These are phyloP conservation scores for Naumovozyma dairenensis DNA, from an alignment of 805 yeast genomes.

Conservation along the genomic window DNA sequence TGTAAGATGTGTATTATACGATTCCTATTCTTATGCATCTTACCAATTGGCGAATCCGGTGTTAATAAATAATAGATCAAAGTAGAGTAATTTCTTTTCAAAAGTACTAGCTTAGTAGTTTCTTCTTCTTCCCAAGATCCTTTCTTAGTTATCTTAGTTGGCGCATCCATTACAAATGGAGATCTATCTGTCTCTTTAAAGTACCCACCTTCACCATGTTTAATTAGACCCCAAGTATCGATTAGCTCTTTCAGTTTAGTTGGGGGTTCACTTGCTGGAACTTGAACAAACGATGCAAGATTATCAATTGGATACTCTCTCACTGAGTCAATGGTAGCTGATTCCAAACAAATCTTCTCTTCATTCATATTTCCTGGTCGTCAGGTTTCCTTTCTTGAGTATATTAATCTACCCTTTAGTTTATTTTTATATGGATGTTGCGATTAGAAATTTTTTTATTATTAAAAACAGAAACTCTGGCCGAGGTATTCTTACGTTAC, in stretches of 20 bases:
- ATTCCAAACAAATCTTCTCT: too few species aligned
- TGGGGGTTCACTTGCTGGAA: constrained; percentile 18
- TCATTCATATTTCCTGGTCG: too few species aligned
- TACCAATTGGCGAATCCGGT: constrained; percentile 41
- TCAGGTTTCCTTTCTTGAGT: too few species aligned
- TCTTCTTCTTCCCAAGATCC: constrained; percentile 26
- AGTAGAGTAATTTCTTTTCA: constrained; percentile 37
- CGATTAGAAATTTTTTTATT: too few species aligned
- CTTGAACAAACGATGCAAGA: constrained; percentile 11
- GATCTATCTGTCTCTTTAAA: constrained; percentile 49
- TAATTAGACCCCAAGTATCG: constrained; percentile 28
- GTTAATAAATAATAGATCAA: constrained; percentile 44
- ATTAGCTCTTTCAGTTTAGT: constrained; percentile 27
- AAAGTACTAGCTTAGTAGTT: constrained; percentile 2
- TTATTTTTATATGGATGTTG: too few species aligned
- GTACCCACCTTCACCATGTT: constrained; percentile 50
- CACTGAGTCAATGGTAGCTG: constrained; percentile 5
- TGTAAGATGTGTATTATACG: constrained; percentile 48
- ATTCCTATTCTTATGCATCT: constrained; percentile 42
- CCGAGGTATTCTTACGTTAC: too few species aligned
- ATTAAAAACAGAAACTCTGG: too few species aligned
- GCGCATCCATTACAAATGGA: constrained; percentile 33
- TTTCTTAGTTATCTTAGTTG: constrained; percentile 8
- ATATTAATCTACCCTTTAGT: too few species aligned
- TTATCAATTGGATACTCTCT: constrained; percentile 8